Base-by-base conservation (phyloP, 2,329 filamentous ascomycete species). In the Pseudohalonectria lignicola region DNA sequence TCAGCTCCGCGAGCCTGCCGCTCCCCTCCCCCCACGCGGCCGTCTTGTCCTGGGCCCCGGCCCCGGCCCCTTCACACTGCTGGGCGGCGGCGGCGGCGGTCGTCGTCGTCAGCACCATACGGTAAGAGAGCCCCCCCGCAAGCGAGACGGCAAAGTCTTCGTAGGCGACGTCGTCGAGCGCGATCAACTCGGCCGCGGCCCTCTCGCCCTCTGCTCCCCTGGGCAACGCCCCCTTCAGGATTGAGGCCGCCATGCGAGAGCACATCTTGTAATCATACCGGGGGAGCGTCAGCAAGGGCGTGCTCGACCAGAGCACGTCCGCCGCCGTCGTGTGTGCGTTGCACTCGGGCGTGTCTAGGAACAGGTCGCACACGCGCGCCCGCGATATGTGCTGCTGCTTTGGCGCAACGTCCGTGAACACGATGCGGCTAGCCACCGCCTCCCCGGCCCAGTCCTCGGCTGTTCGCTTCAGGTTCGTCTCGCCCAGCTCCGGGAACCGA, bases 221-320 rank as follows among this genome's bases (percentile, higher is more conserved):
- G 0, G 92, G 92, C 4, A 98, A 63, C 0, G 92, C 92, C 13
- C 92, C 92, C 46, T 79, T 84, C 21, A 98, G 69, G 40, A 98
- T 96, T 10, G 86, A 94, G 6, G 92, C 88, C 6, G 90, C 92
- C 83, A 98, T 98, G 39, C 92, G 83, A 31, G 86, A 94, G 60
- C 92, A 98, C 92, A 98, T 98, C 61, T 98, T 98, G 63, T 95
- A 95, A 36, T 83, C 76, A 57, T 96, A 95, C 26, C 92, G 76
- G 10, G 92, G 88, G 21, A 92, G 69, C 0, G 92, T 98, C 20
- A 98, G 68, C 17, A 98, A 66, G 5, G 92, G 92, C 1, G 92
- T 96, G 49, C 88, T 93, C 37, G 85, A 93, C 92, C 92, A 98
- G 6, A 98, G 68, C 1, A 96, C 82, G 53, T 98, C 92, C 11